A percentile compares a stretch with the other conserved stretches of the same genome.
Conservation (phyloP, 257 asterid species). For the Scutellaria minor region DNA sequence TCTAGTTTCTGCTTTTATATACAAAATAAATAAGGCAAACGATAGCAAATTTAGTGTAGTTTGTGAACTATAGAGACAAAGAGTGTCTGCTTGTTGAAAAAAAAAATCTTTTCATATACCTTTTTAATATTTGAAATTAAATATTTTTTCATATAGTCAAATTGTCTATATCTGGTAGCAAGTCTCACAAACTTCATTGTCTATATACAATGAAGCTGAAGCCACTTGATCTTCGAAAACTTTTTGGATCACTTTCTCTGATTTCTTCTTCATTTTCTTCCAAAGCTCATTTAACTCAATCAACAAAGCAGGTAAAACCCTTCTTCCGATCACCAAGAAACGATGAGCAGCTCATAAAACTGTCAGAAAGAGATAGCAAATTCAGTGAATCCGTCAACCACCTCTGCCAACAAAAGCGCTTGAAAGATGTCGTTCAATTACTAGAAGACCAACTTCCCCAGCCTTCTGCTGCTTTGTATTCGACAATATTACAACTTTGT, state of each 20-base stretch:
- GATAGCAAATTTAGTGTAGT: too few relatives aligned
- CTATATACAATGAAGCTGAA: slow-evolving; percentile 40
- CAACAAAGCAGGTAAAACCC: slow-evolving; percentile 26
- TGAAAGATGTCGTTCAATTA: slow-evolving; percentile 55
- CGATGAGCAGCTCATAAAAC: slow-evolving; percentile 22
- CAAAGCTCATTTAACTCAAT: slow-evolving; percentile 20
- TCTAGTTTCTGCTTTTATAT: too few relatives aligned
- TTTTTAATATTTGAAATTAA: too few relatives aligned
- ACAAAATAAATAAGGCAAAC: too few relatives aligned
- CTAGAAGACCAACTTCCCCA: slow-evolving; percentile 43
- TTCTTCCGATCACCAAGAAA: slow-evolving; percentile 31
- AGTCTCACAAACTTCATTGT: too few relatives aligned
- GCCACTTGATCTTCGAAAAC: slow-evolving; percentile 28
- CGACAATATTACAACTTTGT: slow-evolving; percentile 56
- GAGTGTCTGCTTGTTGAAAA: too few relatives aligned
- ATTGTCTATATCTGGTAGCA: too few relatives aligned
- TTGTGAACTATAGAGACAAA: too few relatives aligned
- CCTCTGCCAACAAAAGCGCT: slow-evolving; percentile 61
- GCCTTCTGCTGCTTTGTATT: slow-evolving; percentile 48
- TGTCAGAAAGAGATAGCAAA: slow-evolving; percentile 29
- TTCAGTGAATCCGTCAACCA: slow-evolving; percentile 44
- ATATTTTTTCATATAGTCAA: too few relatives aligned
- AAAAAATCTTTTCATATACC: too few relatives aligned
- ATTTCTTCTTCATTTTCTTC: slow-evolving; percentile 40
- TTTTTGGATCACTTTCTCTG: slow-evolving; percentile 14